A percentile compares a stretch with the other conserved stretches of the same genome.
These are phyloP conservation scores for Nicotiana undulata DNA, from an alignment of 257 asterid genomes.

Conservation along the genomic window DNA sequence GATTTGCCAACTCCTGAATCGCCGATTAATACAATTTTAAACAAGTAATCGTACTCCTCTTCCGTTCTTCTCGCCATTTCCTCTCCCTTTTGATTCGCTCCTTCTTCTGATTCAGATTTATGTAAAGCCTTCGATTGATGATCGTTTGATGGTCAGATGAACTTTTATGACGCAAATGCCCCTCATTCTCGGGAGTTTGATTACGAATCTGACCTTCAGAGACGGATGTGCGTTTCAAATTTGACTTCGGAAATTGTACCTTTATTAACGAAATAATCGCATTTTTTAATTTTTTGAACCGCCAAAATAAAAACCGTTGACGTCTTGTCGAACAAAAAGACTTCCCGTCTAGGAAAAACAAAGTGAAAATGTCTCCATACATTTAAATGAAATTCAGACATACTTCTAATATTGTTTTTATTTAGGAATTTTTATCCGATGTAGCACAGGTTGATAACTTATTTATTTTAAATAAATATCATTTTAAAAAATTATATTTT, in stretches of 20 bases:
- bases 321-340: not conserved
- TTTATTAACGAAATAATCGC: no score
- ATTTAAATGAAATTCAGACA: no score
- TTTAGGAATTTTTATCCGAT: no score
- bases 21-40: conserved; percentile 40
- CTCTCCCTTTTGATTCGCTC: conserved; percentile 15
- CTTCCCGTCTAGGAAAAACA: no score
- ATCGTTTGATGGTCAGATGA: conserved; percentile 7
- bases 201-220: conserved; percentile 3
- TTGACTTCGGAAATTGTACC: not conserved
- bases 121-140: not conserved
- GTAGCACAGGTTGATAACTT: no score
- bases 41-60: conserved; percentile 48
- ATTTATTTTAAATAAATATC: no score
- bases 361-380: no score
- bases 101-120: not conserved
- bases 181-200: not conserved
- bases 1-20: conserved; percentile 48
- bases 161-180: conserved; percentile 19
- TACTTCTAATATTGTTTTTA: no score
- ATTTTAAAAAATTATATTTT: no score
- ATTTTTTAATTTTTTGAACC: no score
- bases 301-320: not conserved
- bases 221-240: not conserved
- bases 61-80: conserved; percentile 44